phyloP scores from a whole-genome alignment of 2,329 filamentous ascomycete species.

The Emydomyces testavorans region DNA sequence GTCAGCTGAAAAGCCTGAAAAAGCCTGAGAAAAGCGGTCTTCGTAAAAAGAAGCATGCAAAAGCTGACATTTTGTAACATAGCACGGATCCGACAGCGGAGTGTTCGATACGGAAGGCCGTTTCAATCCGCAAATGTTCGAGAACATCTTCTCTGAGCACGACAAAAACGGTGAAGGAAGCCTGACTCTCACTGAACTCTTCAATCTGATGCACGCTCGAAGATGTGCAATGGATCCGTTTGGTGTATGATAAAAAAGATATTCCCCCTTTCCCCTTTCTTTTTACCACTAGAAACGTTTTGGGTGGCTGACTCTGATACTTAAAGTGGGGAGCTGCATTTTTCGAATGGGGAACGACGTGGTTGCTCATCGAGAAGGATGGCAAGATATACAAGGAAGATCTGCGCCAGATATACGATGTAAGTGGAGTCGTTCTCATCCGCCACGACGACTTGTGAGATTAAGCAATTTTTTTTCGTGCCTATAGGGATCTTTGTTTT shows the following conservation, averaged over 20 bases:
- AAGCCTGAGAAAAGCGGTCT: not conserved
- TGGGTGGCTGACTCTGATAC: constrained; percentile 13
- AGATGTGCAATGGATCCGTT: constrained; percentile 35
- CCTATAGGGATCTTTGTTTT: constrained; percentile 1
- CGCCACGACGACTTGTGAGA: not conserved
- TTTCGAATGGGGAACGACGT: constrained; percentile 37
- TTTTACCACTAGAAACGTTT: constrained; percentile 18
- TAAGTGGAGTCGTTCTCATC: constrained; percentile 27
- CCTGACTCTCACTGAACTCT: not conserved
- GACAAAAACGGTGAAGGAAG: constrained; percentile 28
- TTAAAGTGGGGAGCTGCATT: constrained; percentile 1
- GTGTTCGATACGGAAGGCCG: constrained; percentile 41
- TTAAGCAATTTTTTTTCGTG: not conserved
- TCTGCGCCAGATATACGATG: constrained; percentile 42
- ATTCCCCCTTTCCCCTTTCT: constrained; percentile 11
- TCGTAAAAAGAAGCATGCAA: too few relatives aligned
- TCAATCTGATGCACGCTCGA: constrained; percentile 24
- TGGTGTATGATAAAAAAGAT: constrained; percentile 24
- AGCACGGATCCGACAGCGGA: constrained; percentile 38
- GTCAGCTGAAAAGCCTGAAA: not conserved
- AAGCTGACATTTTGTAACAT: too few relatives aligned
- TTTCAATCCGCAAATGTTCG: constrained; percentile 41
- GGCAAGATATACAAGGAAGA: constrained; percentile 49
- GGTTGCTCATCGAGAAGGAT: constrained; percentile 46
- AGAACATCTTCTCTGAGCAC: constrained; percentile 43